Evolutionary conservation across 2,329 filamentous ascomycete species (phyloP), one percentile per base, ranked within the genome.

Genomic region (Nigrograna mackinnonii): DNA sequence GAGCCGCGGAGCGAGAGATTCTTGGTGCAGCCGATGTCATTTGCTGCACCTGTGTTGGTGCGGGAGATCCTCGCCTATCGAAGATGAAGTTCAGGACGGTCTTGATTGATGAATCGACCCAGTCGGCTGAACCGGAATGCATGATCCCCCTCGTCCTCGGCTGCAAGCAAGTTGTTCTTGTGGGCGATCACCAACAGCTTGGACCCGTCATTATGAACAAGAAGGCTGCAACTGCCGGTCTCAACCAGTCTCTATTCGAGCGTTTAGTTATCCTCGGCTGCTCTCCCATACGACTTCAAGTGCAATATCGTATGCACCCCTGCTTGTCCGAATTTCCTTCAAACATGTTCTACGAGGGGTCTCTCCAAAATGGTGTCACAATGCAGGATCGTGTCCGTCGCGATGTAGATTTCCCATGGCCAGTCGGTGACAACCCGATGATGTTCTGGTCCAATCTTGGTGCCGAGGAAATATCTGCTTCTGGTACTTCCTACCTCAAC

Each of bases 131-230:
- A 68, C 94, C 94, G 1, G 94, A 99, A 69, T 99, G 94, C 69
- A 95, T 99, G 90, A 99, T 99, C 58, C 94, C 94, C 14, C 77
- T 99, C 30, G 92, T 99, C 22, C 79, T 99, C 17, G 94, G 94
- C 37, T 99, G 94, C 78, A 99, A 99, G 75, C 94, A 99, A 69
- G 91, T 96, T 37, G 94, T 99, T n/a, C 81, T 99, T 24, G 94
- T 99, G 31, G 94, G 94, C 64, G 94, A 99, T 64, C 94, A 99
- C 71, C 95, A 97, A 70, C 94, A 99, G 68, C 83, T 99, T 52
- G 94, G 94, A 0, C 94, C 94, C 1, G 94, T 99, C 59, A 97
- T 99, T 66, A 99, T 99, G 92, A 99, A 99, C 79, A 99, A 99
- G 80, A 97, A 97, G 73, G 94, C 94, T 12, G 94, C 94, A 48